Evolutionary conservation across 202 grass and related monocot genomes (phyloP), one percentile per base, ranked within the genome.

Genomic region (Sporobolus alterniflorus): DNA sequence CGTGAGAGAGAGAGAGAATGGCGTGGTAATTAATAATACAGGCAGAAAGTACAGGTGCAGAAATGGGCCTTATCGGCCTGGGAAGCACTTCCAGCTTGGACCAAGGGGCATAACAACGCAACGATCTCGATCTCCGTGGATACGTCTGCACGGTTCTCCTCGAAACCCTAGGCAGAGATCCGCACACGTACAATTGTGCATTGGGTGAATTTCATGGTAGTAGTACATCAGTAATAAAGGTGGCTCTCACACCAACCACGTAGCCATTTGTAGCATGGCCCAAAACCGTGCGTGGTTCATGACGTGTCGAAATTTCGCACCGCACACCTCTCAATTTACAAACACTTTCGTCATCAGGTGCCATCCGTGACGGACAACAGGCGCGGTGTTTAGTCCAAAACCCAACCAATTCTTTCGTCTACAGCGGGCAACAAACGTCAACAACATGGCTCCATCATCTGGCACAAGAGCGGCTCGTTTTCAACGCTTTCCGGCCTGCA

Each of bases 401-500:
- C n/a, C 21, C 7, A 77, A 70, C 44, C 10, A 65, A 63, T 71
- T 31, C 33, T 32, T 20, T n/a, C 1, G 30, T 34, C 63, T 41
- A 67, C 39, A 11, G 18, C 43, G 17, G 63, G 24, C 33, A 3
- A 30, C 26, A 52, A 54, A 33, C 55, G 36, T 22, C 72, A 36
- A 64, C 24, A 69, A 52, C 6, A 15, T 13, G 55, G 14, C 51
- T 16, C 41, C 11, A 50, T 33, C 31, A 11, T 51, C 71, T 59
- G 30, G 29, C 57, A 74, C 36, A 50, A 72, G 11, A 49, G 25
- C 2, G 43, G 52, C 64, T 28, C 20, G 15, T 76, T 50, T 64
- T 82, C 79, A 79, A 87, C 3, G 15, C 22, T 34, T 73, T 69
- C 61, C 51, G n/a, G 74, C 83, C 83, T 79, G 69, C 39, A 40